These are phyloP conservation scores for Monosporascus sp. DNA, from an alignment of 2,329 filamentous ascomycete genomes.

Conservation along the genomic window DNA sequence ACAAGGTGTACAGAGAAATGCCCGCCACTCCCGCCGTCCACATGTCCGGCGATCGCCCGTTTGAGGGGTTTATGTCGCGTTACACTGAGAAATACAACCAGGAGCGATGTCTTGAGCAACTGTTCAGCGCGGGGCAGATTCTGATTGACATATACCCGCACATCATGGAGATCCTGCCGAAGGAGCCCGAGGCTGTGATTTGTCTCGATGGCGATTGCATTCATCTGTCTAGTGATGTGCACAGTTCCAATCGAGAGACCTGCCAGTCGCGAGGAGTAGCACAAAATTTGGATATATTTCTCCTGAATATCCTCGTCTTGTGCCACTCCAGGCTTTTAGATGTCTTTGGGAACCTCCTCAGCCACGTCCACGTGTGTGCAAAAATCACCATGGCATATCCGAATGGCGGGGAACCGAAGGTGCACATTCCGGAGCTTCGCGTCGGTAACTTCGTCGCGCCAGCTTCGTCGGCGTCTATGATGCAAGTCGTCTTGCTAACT, in stretches of 20 bases:
- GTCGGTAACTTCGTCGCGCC: constrained; percentile 29
- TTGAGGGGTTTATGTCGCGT: constrained; percentile 17
- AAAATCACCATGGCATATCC: constrained; percentile 23
- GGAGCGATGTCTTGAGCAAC: constrained; percentile 26
- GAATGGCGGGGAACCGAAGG: constrained; percentile 22
- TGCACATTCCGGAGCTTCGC: constrained; percentile 34
- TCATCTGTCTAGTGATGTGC: constrained; percentile 20
- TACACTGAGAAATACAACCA: constrained; percentile 20
- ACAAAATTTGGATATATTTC: constrained; percentile 26
- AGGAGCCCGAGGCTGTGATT: constrained; percentile 1
- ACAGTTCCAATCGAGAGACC: constrained; percentile 11
- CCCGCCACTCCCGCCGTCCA: constrained; percentile 15
- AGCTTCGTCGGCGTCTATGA: constrained; percentile 15
- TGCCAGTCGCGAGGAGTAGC: constrained; percentile 1
- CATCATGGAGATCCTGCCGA: constrained; percentile 17
- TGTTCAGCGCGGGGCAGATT: constrained; percentile 30
- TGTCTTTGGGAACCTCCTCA: constrained; percentile 29
- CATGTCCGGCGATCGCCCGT: constrained; percentile 16
- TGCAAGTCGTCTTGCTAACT: constrained; percentile 19
- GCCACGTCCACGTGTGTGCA: constrained; percentile 27
- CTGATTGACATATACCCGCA: constrained; percentile 31
- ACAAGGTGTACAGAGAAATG: constrained; percentile 20
- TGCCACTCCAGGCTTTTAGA: constrained; percentile 34
- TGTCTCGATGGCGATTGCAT: constrained; percentile 30
- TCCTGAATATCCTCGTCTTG: constrained; percentile 31